phyloP scores from a whole-genome alignment of 2,329 filamentous ascomycete species.

The Penicillium sp. region DNA sequence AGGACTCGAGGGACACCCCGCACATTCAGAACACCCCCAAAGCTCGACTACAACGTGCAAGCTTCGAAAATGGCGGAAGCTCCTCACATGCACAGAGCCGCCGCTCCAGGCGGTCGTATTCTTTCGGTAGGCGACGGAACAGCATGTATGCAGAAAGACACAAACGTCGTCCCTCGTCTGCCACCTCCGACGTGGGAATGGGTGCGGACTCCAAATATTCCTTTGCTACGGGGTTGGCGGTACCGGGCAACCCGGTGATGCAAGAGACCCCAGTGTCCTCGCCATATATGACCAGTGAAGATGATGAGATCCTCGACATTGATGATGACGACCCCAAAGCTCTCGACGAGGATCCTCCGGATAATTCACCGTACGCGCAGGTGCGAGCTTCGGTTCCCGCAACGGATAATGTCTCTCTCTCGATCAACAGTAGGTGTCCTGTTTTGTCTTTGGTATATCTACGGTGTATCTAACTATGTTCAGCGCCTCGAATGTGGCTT shows the following conservation, averaged over 20 bases:
- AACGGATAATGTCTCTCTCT: constrained; percentile 73
- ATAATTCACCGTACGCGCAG: constrained; percentile 62
- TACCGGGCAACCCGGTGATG: constrained; percentile 26
- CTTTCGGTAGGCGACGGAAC: constrained; percentile 17
- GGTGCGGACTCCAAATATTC: constrained; percentile 35
- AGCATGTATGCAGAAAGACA: constrained; percentile 14
- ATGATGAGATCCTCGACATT: constrained; percentile 24
- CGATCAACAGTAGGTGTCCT: constrained; percentile 63
- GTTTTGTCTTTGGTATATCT: neutral
- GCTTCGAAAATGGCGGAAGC: constrained; percentile 16
- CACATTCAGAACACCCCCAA: neutral
- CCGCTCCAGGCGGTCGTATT: constrained; percentile 16
- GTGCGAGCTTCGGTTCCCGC: constrained; percentile 78
- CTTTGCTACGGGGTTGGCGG: constrained; percentile 30
- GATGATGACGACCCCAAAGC: constrained; percentile 36
- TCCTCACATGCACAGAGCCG: constrained; percentile 14
- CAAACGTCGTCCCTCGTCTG: constrained; percentile 29
- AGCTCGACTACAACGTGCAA: constrained; percentile 3
- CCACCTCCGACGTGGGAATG: constrained; percentile 33
- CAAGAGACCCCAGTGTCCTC: constrained; percentile 26
- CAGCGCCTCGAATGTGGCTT: constrained; percentile 78
- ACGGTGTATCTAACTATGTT: constrained; percentile 5
- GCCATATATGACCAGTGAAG: constrained; percentile 22
- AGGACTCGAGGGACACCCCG: constrained; percentile 26
- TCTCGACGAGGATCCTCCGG: constrained; percentile 35